phyloP scores from a whole-genome alignment of 2,329 filamentous ascomycete genomes.

The Sphaerostilbella broomeana region DNA sequence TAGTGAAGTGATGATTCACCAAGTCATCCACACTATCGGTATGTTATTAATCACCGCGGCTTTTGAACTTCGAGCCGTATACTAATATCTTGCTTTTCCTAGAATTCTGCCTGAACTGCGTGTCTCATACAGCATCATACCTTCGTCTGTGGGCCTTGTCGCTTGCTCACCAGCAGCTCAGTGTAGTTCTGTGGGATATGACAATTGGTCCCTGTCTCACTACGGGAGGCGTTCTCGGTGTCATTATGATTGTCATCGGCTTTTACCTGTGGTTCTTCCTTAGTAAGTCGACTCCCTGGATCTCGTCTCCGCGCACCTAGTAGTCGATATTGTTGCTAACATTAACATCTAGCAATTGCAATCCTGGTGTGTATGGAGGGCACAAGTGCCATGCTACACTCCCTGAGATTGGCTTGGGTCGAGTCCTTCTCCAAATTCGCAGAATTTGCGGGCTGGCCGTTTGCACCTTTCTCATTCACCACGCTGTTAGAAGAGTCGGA shows the following conservation, averaged over 20 bases:
- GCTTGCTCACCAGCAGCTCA: conserved; percentile 95
- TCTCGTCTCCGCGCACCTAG: not conserved
- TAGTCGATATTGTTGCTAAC: not conserved
- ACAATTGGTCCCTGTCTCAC: conserved; percentile 73
- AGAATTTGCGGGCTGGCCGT: conserved; percentile 80
- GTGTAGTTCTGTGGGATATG: conserved; percentile 94
- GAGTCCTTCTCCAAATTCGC: conserved; percentile 98
- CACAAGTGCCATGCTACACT: conserved; percentile 92
- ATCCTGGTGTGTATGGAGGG: conserved; percentile 93
- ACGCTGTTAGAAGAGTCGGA: conserved; percentile 77
- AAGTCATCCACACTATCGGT: conserved; percentile 98
- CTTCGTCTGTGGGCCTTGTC: conserved; percentile 97
- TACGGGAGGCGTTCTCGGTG: conserved; percentile 58
- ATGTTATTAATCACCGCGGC: conserved; percentile 31
- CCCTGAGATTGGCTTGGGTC: conserved; percentile 87
- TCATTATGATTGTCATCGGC: conserved; percentile 72
- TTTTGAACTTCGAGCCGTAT: not conserved
- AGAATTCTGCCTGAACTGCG: conserved; percentile 99
- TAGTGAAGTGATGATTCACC: conserved; percentile 95
- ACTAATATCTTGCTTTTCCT: conserved; percentile 1
- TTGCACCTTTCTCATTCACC: conserved; percentile 85
- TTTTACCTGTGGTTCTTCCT: conserved; percentile 91
- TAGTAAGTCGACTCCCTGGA: conserved; percentile 32
- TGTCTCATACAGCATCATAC: conserved; percentile 97
- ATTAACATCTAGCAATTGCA: conserved; percentile 35